Evolutionary conservation across 257 asterid genomes (phyloP).

Genomic region (Ligustrum vulgare): DNA sequence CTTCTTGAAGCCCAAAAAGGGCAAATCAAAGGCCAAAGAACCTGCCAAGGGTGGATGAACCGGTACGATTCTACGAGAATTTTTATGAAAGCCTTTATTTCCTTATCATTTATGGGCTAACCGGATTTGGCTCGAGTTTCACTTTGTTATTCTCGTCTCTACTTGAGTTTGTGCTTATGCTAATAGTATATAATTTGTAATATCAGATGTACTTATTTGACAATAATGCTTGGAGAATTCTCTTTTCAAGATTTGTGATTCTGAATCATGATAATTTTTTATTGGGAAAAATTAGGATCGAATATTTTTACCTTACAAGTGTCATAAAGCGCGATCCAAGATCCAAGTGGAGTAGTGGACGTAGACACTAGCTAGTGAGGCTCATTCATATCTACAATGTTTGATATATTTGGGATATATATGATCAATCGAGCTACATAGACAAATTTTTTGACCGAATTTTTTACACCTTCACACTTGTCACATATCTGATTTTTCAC

Average conservation of each 20-base stretch:
- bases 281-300: neutral
- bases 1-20: constrained; percentile 68
- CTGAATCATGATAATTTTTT: neutral
- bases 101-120: neutral
- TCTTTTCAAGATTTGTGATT: constrained; percentile 13
- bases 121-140: neutral
- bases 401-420: too few species aligned
- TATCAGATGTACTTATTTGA: neutral
- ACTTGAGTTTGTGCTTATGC: neutral
- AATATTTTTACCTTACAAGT: neutral
- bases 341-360: neutral
- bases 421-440: too few species aligned
- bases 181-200: neutral
- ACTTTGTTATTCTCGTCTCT: neutral
- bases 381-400: neutral
- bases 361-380: neutral
- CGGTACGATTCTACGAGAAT: neutral
- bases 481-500: too few species aligned
- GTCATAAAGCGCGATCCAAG: neutral
- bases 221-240: neutral
- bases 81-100: neutral
- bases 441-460: too few species aligned
- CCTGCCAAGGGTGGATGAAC: neutral
- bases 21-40: constrained; percentile 46
- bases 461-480: too few species aligned